Conservation (phyloP, 2,329 filamentous ascomycete species). For the Cladosporium halotolerans region DNA sequence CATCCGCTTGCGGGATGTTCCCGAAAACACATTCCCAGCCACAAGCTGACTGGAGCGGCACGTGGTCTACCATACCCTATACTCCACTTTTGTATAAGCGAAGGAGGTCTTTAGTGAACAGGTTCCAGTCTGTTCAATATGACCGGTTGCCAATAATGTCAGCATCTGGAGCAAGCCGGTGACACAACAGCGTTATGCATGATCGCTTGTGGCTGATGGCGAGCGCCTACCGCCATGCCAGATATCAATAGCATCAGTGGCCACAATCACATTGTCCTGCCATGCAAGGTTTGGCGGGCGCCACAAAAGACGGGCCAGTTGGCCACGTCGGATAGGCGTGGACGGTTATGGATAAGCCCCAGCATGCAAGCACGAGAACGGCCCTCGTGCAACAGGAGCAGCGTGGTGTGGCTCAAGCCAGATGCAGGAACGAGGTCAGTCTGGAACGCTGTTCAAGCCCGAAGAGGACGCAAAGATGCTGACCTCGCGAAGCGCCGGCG, state of each 20-base stretch:
- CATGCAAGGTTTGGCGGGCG: background rate
- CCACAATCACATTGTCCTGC: background rate
- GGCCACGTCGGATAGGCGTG: background rate
- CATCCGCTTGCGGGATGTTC: too few relatives aligned
- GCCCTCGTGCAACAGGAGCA: background rate
- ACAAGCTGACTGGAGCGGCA: too few relatives aligned
- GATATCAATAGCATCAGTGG: background rate
- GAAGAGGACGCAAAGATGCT: background rate
- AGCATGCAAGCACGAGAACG: background rate
- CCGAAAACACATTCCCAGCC: too few relatives aligned
- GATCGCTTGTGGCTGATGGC: background rate
- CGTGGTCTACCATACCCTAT: too few relatives aligned
- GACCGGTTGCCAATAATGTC: background rate
- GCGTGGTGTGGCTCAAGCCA: background rate
- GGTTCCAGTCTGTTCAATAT: too few relatives aligned
- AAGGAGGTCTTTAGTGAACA: too few relatives aligned
- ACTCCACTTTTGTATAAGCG: too few relatives aligned
- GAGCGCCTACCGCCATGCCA: background rate
- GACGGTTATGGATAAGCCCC: background rate
- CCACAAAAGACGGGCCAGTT: background rate
- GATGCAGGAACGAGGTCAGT: slow-evolving; percentile 2
- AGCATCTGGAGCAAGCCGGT: background rate
- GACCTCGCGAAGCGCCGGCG: background rate
- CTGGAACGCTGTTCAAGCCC: slow-evolving; percentile 1
- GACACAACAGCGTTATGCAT: background rate